Conservation (phyloP, 495 filamentous ascomycete species). For the Friedmanniomyces endolithicus region DNA sequence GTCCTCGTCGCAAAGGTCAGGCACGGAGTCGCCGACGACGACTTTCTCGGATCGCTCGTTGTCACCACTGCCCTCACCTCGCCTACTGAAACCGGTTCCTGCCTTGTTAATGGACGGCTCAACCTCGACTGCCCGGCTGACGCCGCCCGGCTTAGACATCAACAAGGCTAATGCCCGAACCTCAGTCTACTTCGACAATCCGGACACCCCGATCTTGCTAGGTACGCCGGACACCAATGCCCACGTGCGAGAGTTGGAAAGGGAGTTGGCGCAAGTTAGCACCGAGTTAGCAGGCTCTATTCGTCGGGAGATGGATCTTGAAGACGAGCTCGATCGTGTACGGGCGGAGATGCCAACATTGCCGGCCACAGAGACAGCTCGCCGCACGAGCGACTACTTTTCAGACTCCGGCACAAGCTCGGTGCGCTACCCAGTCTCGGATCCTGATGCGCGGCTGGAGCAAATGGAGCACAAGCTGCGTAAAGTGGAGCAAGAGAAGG, state of each 20-base stretch:
- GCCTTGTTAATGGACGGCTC: slow-evolving; percentile 18
- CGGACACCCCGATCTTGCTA: slow-evolving; percentile 29
- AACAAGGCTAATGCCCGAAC: slow-evolving; percentile 25
- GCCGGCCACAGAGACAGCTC: slow-evolving; percentile 35
- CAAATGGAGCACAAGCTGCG: slow-evolving; percentile 75
- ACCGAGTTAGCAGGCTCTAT: slow-evolving; percentile 86
- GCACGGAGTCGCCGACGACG: slow-evolving; percentile 49
- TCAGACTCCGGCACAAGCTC: slow-evolving; percentile 90
- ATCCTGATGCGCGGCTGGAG: slow-evolving; percentile 55
- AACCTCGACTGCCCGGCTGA: slow-evolving; percentile 26
- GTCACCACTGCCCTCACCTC: slow-evolving; percentile 48
- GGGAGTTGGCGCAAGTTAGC: slow-evolving; percentile 84
- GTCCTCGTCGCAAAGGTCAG: slow-evolving; percentile 39
- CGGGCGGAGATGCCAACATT: slow-evolving; percentile 51
- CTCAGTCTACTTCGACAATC: slow-evolving; percentile 29
- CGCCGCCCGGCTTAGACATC: slow-evolving; percentile 31
- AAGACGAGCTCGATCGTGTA: slow-evolving; percentile 80
- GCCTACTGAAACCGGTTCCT: slow-evolving; percentile 27
- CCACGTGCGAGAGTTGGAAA: slow-evolving; percentile 67
- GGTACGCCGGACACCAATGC: slow-evolving; percentile 36
- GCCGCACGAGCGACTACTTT: slow-evolving; percentile 92
- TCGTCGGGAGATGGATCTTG: slow-evolving; percentile 87
- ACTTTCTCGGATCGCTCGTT: slow-evolving; percentile 50
- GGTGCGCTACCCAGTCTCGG: slow-evolving; percentile 52
- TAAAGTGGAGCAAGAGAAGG: slow-evolving; percentile 81